Percentiles rank a stretch among this genome's conserved stretches.
phyloP scores from a whole-genome alignment of 139 green algal genomes.

The Volvox africanus region DNA sequence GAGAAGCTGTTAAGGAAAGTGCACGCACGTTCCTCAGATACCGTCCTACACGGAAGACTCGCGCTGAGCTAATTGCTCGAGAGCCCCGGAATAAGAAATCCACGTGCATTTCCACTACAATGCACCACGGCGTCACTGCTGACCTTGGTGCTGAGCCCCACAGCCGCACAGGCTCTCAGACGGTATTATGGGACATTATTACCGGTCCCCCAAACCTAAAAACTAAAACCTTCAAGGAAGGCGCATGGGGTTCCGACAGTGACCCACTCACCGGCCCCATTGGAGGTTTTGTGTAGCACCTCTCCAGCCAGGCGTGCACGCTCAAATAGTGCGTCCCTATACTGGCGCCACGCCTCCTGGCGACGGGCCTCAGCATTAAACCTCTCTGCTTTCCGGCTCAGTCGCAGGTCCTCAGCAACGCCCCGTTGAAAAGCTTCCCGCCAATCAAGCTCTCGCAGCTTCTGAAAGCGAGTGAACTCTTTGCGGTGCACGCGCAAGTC shows the following conservation, averaged over 20 bases:
- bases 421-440: slow-evolving; percentile 59
- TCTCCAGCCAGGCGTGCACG: not conserved
- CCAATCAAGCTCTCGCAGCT: slow-evolving; percentile 61
- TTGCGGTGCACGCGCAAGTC: slow-evolving; percentile 12
- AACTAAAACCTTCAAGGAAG: too few species aligned
- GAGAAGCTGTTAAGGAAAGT: too few species aligned
- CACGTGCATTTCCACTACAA: too few species aligned
- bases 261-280: not conserved
- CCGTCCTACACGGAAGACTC: too few species aligned
- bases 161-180: too few species aligned
- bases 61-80: too few species aligned
- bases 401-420: slow-evolving; percentile 39
- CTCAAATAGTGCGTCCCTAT: slow-evolving; percentile 30
- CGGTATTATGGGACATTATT: too few species aligned
- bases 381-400: not conserved
- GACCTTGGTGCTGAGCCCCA: too few species aligned
- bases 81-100: too few species aligned
- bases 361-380: slow-evolving; percentile 8
- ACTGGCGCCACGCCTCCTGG: slow-evolving; percentile 40
- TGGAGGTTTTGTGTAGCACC: not conserved
- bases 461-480: slow-evolving; percentile 39
- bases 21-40: too few species aligned
- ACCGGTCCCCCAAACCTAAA: too few species aligned
- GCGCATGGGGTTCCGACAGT: not conserved
- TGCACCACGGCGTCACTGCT: too few species aligned